Base-by-base conservation (phyloP, 495 filamentous ascomycete species). In the Cryomyces antarcticus region DNA sequence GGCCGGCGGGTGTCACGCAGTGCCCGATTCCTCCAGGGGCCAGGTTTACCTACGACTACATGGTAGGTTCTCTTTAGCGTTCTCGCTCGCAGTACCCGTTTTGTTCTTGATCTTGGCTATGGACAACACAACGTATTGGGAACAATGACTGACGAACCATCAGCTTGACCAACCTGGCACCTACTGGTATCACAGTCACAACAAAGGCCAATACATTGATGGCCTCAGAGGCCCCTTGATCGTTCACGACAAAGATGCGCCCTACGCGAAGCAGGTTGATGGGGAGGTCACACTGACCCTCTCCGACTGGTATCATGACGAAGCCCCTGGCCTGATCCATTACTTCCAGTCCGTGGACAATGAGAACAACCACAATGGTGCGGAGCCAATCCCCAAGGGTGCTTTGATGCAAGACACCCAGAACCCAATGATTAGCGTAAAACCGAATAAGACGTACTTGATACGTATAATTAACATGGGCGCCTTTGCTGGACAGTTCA, bases 301-400 rank as follows among this genome's bases (percentile, higher is more conserved):
- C 11, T 64, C 68, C 31, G 73, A 77, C 44, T 69, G 71, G 51
- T 77, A 74, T 46, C 70, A 77, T 44, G 66, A 72, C 43, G 53
- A 63, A 31, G 68, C 64, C 9, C 59, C 56, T 11, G 63, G 57
- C 5, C 61, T 72, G 10, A 57, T 75, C 24, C 55, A 58, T 37
- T 47, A 58, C 34, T 69, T 63, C 67, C 70, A 41, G 35, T 68
- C 69, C 17, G 58, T 63, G 0, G 70, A 66, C 30, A 69, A 66
- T 35, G 9, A 9, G 44, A 62, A 73, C 52, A 62, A 64, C 37
- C 38, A 12, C 7, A 11, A 17, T 17, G 38, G 38, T 7, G 43
- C 39, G 6, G 55, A 58, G 39, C 58, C 58, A 24, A 50, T 59
- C 0, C 58, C 58, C 9, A 37, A 48, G n/a, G 45, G 50, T 11